phyloP scores from a whole-genome alignment of 108 stramenopile genomes.

The Discostella stelligeroides region DNA sequence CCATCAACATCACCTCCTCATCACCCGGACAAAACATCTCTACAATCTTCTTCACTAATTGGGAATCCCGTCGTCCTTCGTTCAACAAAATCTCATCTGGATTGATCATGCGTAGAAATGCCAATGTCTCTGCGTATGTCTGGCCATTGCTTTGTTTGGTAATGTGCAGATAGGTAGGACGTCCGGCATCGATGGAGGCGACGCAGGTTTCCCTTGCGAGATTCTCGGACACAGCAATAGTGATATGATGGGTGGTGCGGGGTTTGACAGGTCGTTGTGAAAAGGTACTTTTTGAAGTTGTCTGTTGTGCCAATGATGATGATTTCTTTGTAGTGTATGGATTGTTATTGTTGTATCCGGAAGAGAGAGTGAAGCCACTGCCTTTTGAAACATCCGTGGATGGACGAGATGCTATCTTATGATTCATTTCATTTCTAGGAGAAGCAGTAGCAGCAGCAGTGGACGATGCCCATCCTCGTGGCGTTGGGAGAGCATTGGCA shows the following conservation, averaged over 20 bases:
- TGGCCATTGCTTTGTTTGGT: conserved; percentile 88
- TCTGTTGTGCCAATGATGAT: not conserved
- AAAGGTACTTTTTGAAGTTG: not conserved
- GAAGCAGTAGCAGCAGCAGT: conserved; percentile 2
- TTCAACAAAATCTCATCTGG: conserved; percentile 88
- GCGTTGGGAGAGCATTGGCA: conserved; percentile 23
- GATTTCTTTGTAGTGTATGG: conserved; percentile 7
- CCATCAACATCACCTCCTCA: conserved; percentile 7
- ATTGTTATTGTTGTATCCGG: conserved; percentile 12
- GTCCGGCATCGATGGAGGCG: conserved; percentile 73
- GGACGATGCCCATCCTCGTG: conserved; percentile 21
- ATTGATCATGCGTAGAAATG: conserved; percentile 66
- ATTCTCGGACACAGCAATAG: conserved; percentile 85
- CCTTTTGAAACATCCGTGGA: conserved; percentile 26
- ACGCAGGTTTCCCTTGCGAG: conserved; percentile 88
- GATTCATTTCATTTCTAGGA: not conserved
- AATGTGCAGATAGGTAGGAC: conserved; percentile 69
- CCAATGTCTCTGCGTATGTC: conserved; percentile 83
- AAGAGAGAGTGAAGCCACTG: conserved; percentile 42
- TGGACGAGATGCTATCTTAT: not conserved
- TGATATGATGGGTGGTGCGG: conserved; percentile 52
- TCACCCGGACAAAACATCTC: conserved; percentile 36
- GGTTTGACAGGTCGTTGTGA: conserved; percentile 6
- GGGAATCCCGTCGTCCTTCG: conserved; percentile 79
- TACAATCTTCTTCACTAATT: conserved; percentile 69